Base-by-base conservation (phyloP, 768 basidiomycete species). In the Paxillus rubicundulus region DNA sequence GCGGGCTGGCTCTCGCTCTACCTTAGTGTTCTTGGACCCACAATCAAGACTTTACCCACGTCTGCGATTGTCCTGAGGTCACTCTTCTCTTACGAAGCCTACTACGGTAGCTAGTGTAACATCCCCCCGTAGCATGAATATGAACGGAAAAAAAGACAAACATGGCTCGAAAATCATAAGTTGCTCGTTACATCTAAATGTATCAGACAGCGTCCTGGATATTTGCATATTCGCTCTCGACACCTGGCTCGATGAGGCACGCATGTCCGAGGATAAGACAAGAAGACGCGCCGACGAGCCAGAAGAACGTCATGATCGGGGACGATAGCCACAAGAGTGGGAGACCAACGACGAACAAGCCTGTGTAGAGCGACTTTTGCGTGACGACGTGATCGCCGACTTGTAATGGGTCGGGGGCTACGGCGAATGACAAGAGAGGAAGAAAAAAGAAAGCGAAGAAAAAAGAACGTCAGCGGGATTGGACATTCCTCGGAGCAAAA, bases 211-310 rank as follows among this genome's bases (percentile, higher is more conserved):
- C 64, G 43, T 87, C 88, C 69, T 88, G 81, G n/a, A 92, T 87
- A 39, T 74, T 64, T 3, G 87, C 84, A 60, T 97, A 97, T 68
- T 96, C 93, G 73, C 88, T 90, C 73, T 98, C 96, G 49, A 97
- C 82, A 24, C 96, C 96, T 2, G 95, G 96, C 70, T 98, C 96
- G 56, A 98, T 84, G 56, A 98, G 56, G 50, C 80, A 81, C 2
- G 96, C 96, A 64, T 98, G 96, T 9, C 77, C 84, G 56, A 96
- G 75, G 62, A 98, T 90, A 55, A 96, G 74, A 55, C 95, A 77
- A 17, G 82, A 79, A 1, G 91, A 93, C 1, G 89, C 87, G 17
- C 94, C 93, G 54, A 96, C 85, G 61, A 98, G 79, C 92, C 92
- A 96, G 81, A 98, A 97, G 72, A 98, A 83, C 21, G 90, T 89